Evolutionary conservation across 2,329 filamentous ascomycete genomes (phyloP).

Genomic region (Colletotrichum navitas): DNA sequence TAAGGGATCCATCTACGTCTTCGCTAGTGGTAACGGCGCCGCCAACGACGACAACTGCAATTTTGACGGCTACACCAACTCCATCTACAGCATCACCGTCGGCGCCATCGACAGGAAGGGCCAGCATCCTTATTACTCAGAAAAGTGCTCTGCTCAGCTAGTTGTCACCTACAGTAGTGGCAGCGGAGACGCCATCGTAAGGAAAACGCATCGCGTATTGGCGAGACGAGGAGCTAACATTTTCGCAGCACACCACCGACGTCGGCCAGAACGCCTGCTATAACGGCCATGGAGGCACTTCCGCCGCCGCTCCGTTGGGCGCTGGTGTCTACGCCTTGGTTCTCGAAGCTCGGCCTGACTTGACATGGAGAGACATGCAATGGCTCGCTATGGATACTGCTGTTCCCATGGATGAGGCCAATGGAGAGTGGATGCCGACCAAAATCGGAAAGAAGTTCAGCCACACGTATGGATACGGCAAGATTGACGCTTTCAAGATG

Average conservation of each 20-base stretch:
- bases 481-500: constrained; percentile 87
- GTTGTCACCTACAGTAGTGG: constrained; percentile 98
- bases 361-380: constrained; percentile 95
- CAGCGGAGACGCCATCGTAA: constrained; percentile 82
- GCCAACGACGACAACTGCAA: constrained; percentile 94
- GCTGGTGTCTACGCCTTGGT: constrained; percentile 93
- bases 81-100: constrained; percentile 98
- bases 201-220: constrained; percentile 46
- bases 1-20: constrained; percentile 93
- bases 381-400: constrained; percentile 90
- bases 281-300: constrained; percentile 89
- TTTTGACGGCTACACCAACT: constrained; percentile 99
- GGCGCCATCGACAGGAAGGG: constrained; percentile 91
- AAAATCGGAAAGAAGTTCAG: constrained; percentile 88
- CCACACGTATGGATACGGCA: constrained; percentile 95
- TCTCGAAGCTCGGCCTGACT: constrained; percentile 84
- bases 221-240: constrained; percentile 42
- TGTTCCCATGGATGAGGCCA: constrained; percentile 79
- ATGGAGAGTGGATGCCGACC: constrained; percentile 82
- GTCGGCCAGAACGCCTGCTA: constrained; percentile 87
- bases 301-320: constrained; percentile 91
- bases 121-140: constrained; percentile 94
- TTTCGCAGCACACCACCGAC: constrained; percentile 86
- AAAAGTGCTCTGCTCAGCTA: constrained; percentile 93
- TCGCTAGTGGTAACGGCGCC: constrained; percentile 95